Conservation (phyloP, 495 filamentous ascomycete species). For the Penicillium steckii region DNA sequence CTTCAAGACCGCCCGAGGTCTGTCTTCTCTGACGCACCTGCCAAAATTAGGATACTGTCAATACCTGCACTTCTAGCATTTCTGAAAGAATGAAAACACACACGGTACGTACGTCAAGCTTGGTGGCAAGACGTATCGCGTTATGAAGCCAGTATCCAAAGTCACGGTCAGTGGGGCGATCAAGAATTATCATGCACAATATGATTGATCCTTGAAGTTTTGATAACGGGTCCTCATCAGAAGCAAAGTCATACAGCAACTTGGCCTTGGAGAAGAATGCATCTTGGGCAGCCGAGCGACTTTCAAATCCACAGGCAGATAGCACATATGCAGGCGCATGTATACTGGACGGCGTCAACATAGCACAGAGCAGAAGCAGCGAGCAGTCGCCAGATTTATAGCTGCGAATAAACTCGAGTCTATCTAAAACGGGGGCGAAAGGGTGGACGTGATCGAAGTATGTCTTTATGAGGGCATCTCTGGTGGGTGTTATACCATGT, state of each 20-base stretch:
- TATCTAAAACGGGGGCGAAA: not conserved
- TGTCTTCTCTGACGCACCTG: not conserved
- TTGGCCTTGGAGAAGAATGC: not conserved
- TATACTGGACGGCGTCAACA: not conserved
- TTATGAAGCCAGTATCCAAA: constrained; percentile 2
- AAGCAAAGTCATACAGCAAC: not conserved
- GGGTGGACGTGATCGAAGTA: not conserved
- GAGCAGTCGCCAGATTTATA: constrained; percentile 1
- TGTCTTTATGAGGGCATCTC: not conserved
- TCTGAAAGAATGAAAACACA: not conserved
- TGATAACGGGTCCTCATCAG: not conserved
- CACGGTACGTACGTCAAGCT: not conserved
- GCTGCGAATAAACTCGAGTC: not conserved
- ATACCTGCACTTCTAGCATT: not conserved
- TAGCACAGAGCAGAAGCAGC: not conserved
- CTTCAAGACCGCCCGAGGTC: not conserved
- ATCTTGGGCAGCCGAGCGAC: not conserved
- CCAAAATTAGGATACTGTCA: not conserved
- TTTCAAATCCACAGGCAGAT: not conserved
- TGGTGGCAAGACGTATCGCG: not conserved
- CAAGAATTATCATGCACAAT: not conserved
- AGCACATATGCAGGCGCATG: not conserved
- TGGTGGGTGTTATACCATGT: not conserved
- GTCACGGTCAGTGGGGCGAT: not conserved
- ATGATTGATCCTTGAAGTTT: not conserved